phyloP scores from a whole-genome alignment of 2,329 filamentous ascomycete species.

The Albifimbria verrucaria region DNA sequence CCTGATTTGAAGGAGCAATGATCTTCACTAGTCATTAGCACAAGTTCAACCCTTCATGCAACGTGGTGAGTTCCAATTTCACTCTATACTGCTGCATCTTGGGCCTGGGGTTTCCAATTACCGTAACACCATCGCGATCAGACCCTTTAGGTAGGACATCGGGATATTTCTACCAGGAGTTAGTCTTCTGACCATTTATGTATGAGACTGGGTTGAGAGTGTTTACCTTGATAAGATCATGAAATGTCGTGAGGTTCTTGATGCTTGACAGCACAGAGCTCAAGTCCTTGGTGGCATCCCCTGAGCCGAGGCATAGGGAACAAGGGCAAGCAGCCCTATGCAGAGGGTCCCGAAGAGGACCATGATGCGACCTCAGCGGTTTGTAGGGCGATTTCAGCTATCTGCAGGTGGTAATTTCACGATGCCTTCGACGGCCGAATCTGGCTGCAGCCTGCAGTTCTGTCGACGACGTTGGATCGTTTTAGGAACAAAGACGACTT shows the following conservation, averaged over 20 bases:
- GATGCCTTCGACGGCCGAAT: too few species aligned
- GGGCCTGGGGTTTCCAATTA: slow-evolving; percentile 18
- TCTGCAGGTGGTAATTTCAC: too few species aligned
- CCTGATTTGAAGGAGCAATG: slow-evolving; percentile 55
- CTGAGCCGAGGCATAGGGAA: background rate
- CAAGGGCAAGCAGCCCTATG: background rate
- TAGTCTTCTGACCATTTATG: too few species aligned
- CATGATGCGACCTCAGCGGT: too few species aligned
- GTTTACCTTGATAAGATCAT: slow-evolving; percentile 39
- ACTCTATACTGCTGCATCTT: background rate
- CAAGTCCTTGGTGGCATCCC: slow-evolving; percentile 15
- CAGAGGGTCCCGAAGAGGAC: background rate
- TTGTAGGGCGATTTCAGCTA: too few species aligned
- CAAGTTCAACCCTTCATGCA: background rate
- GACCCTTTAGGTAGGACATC: slow-evolving; percentile 41
- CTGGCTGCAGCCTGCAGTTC: too few species aligned
- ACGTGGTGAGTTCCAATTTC: background rate
- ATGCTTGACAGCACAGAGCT: slow-evolving; percentile 35
- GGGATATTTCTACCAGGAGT: slow-evolving; percentile 47
- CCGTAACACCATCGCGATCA: slow-evolving; percentile 40
- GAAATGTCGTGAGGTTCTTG: slow-evolving; percentile 40
- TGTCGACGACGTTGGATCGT: too few species aligned
- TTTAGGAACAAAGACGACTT: too few species aligned
- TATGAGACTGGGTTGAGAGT: background rate
- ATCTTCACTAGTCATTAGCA: slow-evolving; percentile 38